phyloP scores from a whole-genome alignment of 2,329 filamentous ascomycete species.

The Tolypocladium pustulatum region DNA sequence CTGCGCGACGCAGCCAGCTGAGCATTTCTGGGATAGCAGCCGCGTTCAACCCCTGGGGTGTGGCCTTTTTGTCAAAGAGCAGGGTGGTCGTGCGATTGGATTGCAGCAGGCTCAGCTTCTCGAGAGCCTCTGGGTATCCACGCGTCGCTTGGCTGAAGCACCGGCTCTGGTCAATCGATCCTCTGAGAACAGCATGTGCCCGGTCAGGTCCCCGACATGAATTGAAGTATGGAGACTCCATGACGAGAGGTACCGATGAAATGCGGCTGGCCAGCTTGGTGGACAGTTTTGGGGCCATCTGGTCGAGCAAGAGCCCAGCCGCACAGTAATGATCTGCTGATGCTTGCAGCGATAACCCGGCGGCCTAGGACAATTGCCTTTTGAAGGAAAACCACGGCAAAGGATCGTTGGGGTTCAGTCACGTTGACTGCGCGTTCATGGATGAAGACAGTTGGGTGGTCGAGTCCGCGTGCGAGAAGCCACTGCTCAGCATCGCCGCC shows the following conservation, averaged over 20 bases:
- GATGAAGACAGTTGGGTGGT: not conserved
- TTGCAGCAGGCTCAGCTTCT: constrained; percentile 65
- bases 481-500: not conserved
- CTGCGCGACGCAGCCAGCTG: constrained; percentile 64
- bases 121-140: constrained; percentile 56
- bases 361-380: not conserved
- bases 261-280: not conserved
- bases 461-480: not conserved
- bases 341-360: not conserved
- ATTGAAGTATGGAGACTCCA: not conserved
- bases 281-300: not conserved
- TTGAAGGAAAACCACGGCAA: not conserved
- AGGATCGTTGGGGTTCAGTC: not conserved
- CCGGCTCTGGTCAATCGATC: not conserved
- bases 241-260: not conserved
- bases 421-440: not conserved
- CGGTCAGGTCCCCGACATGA: not conserved
- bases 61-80: constrained; percentile 40
- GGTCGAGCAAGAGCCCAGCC: not conserved
- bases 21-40: constrained; percentile 73
- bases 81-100: constrained; percentile 61
- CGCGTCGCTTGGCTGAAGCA: constrained; percentile 14
- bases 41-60: constrained; percentile 48
- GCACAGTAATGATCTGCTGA: not conserved
- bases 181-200: not conserved